Percentiles rank a stretch among this genome's conserved stretches.
Evolutionary conservation across 2,329 filamentous ascomycete species (phyloP).

Genomic region (Ampelomyces quisqualis): DNA sequence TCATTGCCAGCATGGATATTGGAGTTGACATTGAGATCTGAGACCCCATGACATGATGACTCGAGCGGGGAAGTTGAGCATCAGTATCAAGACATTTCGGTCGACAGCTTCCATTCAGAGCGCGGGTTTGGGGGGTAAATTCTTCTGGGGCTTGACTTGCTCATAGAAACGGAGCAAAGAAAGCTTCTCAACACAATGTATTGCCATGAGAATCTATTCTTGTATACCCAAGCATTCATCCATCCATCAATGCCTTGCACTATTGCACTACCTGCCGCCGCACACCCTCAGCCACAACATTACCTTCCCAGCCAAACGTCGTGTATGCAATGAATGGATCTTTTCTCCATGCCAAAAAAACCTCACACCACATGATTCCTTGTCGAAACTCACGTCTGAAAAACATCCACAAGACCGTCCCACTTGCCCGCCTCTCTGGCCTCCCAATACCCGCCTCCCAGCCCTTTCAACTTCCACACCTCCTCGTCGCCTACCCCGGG

Average conservation of each 20-base stretch:
- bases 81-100: too few species aligned
- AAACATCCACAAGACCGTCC: constrained; percentile 59
- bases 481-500: constrained; percentile 46
- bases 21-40: constrained; percentile 89
- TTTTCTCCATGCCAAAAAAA: background rate
- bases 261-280: too few species aligned
- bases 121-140: too few species aligned
- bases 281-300: too few species aligned
- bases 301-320: too few species aligned
- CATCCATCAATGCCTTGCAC: too few species aligned
- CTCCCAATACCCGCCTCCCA: constrained; percentile 93
- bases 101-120: too few species aligned
- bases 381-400: constrained; percentile 40
- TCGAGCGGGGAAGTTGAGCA: background rate
- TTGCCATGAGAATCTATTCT: too few species aligned
- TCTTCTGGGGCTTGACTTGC: too few species aligned
- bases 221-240: too few species aligned
- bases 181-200: too few species aligned
- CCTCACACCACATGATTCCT: background rate
- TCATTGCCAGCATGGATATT: constrained; percentile 84
- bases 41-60: constrained; percentile 9
- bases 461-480: constrained; percentile 66
- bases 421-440: constrained; percentile 70
- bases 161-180: too few species aligned
- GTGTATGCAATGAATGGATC: background rate